phyloP scores from a whole-genome alignment of 345 rosid species.

The Raphanus raphanistrum region DNA sequence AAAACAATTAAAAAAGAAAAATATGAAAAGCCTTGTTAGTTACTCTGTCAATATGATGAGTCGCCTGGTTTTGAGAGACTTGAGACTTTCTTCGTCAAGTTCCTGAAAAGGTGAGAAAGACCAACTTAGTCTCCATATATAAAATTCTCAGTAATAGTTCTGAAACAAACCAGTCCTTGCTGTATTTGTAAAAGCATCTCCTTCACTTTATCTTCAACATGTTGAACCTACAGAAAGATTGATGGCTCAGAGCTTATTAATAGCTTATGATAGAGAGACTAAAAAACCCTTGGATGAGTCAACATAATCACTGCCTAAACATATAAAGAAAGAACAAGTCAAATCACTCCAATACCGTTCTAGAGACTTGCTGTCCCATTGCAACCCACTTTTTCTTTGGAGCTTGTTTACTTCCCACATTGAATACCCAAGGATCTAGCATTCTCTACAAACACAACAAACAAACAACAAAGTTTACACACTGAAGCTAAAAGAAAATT shows the following conservation, averaged over 20 bases:
- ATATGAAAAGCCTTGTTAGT: conserved; percentile 27
- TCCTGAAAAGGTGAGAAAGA: conserved; percentile 46
- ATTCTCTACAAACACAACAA: conserved; percentile 53
- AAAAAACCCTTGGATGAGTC: no score
- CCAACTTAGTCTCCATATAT: not conserved
- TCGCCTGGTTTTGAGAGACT: conserved; percentile 71
- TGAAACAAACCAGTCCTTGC: conserved; percentile 54
- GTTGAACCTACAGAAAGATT: conserved; percentile 58
- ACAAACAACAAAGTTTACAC: not conserved
- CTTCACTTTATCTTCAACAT: conserved; percentile 79
- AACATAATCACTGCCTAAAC: not conserved
- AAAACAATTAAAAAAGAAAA: not conserved
- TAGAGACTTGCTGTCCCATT: conserved; percentile 78
- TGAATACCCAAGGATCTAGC: conserved; percentile 60
- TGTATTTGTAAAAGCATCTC: conserved; percentile 56
- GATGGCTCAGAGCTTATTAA: not conserved
- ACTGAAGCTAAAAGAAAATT: not conserved
- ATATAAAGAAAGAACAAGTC: not conserved
- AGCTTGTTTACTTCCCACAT: conserved; percentile 78
- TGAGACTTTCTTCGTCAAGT: conserved; percentile 57
- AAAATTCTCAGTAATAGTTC: not conserved
- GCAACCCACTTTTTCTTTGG: conserved; percentile 87
- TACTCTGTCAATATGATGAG: conserved; percentile 70
- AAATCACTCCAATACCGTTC: conserved; percentile 55
- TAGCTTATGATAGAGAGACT: not conserved